Evolutionary conservation across 2,329 filamentous ascomycete genomes (phyloP), one percentile per base, ranked within the genome.

Genomic region (Colletotrichum sp.): DNA sequence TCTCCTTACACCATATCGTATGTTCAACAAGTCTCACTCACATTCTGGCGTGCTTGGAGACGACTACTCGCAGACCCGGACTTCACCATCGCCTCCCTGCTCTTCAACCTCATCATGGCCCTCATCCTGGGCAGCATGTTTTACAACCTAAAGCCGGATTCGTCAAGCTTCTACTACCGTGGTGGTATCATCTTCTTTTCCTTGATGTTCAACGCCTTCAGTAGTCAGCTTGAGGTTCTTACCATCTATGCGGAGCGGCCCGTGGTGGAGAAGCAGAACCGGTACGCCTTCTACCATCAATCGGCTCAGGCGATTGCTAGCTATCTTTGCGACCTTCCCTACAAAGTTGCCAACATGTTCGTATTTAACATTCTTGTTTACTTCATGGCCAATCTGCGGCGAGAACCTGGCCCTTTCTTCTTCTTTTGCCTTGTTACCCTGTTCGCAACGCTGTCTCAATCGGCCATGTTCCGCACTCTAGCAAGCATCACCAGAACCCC

Each of bases 331-430:
- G 92, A 92, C 77, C 65, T 91, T 63, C 86, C 88, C 66, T 74
- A 82, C 82, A 86, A 78, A 82, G 82, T 65, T 12, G 27, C 58
- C 16, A 69, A 73, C 4, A 80, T 92, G 4, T 92, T 93, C 81
- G 92, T 93, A 79, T 67, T 67, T 5, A 66, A 71, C 38, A n/a
- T 59, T 8, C 71, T 88, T 0, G 81, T 93, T 1, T 93, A 93
- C 82, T 93, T 93, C 79, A 89, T 93, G 89, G 88, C 90, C 0
- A 88, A 91, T 71, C 85, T 94, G 2, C 86, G 90, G 67, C 86
- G 90, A 58, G 87, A 88, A 68, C 82, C 90, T 1, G 89, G 88
- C 11, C 81, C 86, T 3, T 93, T 92, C 82, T 93, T 93, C 83
- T 89, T 92, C 81, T 86, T 88, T 80, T 85, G 86, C 75, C 80